Base-by-base conservation (phyloP, 2,329 filamentous ascomycete species). In the Aspergillus oerlinghausenensis region DNA sequence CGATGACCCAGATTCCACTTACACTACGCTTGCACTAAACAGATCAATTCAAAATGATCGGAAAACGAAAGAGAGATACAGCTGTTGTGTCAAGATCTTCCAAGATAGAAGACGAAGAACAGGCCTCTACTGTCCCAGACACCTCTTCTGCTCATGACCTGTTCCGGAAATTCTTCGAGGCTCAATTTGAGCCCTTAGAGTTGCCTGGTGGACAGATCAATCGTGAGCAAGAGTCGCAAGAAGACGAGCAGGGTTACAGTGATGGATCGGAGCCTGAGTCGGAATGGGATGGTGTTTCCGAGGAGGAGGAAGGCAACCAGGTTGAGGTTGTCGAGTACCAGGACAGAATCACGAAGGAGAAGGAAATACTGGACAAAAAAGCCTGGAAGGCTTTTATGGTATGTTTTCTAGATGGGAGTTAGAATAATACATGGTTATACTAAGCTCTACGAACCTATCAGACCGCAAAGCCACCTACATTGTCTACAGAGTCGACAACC, bases 91-190 rank as follows among this genome's bases (percentile, higher is more conserved):
- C 69, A 21, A 58, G 67, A 52, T 63, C 58, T 17, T 61, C 50
- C 50, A 61, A 64, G 55, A 52, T 50, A 38, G 60, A 62, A 50
- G 67, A 66, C 32, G 42, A 61, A 42, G 67, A 67, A 40, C 55
- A 64, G 28, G 57, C 63, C 29, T 59, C 63, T 5, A 59, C 63
- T 29, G 63, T 62, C 25, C 56, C 66, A 1, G 71, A 76, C 43
- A 78, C 83, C 61, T 82, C 86, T 57, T 82, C 86, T 57, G 81
- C 88, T 11, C 85, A 90, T 64, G 90, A 88, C 55, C 82, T 92
- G 56, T 90, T 99, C 67, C 86, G 87, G 56, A 85, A 84, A 64
- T 88, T 93, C 70, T 97, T 97, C 70, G 94, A 97, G 75, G 84
- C 90, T 28, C 87, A 89, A 69, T 97, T 97, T 77, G 84, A 86